A percentile compares a stretch with the other conserved stretches of the same genome.
Evolutionary conservation across 495 filamentous ascomycete genomes (phyloP).

Genomic region (Evansstolkia leycettana): DNA sequence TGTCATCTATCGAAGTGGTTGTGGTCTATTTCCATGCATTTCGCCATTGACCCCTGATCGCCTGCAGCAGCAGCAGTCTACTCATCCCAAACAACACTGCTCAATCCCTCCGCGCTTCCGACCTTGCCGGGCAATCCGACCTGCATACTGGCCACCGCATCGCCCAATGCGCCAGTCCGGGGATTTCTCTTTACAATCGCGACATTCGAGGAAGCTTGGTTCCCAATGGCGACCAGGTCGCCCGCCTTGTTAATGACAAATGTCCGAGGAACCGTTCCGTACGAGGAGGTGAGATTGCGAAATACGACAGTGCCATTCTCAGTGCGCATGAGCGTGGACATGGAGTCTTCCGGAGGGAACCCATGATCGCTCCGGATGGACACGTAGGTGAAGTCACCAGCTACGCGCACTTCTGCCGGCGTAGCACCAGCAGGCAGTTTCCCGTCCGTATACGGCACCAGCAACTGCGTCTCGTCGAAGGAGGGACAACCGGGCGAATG

Average conservation of each 20-base stretch:
- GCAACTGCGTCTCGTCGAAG: slow-evolving; percentile 25
- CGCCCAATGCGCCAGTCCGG: slow-evolving; percentile 40
- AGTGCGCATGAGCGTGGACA: slow-evolving; percentile 20
- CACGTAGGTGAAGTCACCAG: slow-evolving; percentile 20
- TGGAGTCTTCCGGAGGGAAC: slow-evolving; percentile 21
- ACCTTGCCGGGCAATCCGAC: slow-evolving; percentile 20
- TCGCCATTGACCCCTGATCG: no score
- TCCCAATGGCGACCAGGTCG: slow-evolving; percentile 46
- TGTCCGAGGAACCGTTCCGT: slow-evolving; percentile 49
- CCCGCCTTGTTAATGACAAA: slow-evolving; percentile 54
- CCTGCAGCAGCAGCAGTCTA: slow-evolving; percentile 6
- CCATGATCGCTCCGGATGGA: slow-evolving; percentile 31
- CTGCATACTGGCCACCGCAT: slow-evolving; percentile 29
- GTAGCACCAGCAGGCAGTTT: slow-evolving; percentile 21
- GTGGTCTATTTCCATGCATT: no score
- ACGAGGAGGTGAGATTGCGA: slow-evolving; percentile 39
- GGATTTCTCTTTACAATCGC: slow-evolving; percentile 47
- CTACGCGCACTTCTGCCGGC: slow-evolving; percentile 23
- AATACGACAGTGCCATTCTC: slow-evolving; percentile 37
- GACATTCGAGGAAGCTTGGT: slow-evolving; percentile 46
- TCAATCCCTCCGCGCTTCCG: slow-evolving; percentile 35
- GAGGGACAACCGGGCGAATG: slow-evolving; percentile 21
- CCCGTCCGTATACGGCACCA: slow-evolving; percentile 17
- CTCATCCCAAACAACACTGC: slow-evolving; percentile 51
- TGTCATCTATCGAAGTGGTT: no score